phyloP scores from a whole-genome alignment of 768 basidiomycete genomes.

The Daedaleopsis sinensis region DNA sequence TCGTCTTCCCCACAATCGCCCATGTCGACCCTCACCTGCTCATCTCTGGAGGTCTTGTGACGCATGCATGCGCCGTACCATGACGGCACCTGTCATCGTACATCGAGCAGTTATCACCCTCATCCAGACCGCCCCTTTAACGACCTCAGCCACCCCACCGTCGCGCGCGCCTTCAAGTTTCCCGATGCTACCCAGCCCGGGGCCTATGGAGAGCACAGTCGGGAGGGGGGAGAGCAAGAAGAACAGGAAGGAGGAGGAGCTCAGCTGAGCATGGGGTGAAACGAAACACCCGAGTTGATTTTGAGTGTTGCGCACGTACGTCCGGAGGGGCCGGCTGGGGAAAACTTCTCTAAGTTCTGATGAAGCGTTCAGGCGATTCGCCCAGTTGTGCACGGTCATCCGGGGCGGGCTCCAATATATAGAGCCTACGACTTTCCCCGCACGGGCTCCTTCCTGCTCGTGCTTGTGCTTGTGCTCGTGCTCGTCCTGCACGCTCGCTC shows the following conservation, averaged over 20 bases:
- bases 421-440: not conserved
- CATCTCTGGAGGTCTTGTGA: not conserved
- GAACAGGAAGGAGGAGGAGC: too few relatives aligned
- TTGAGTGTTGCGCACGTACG: not conserved
- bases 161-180: not conserved
- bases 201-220: too few relatives aligned
- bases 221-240: too few relatives aligned
- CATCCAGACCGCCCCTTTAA: not conserved
- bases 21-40: not conserved
- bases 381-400: not conserved
- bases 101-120: not conserved
- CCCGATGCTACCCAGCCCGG: too few relatives aligned
- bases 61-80: not conserved
- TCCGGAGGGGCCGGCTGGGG: not conserved
- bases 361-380: not conserved
- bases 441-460: not conserved
- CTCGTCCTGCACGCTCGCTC: not conserved
- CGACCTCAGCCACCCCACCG: not conserved
- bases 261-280: not conserved
- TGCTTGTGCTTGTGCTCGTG: constrained; percentile 1
- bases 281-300: not conserved
- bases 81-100: not conserved
- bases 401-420: not conserved
- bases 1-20: not conserved
- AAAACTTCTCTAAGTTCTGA: constrained; percentile 1